Conservation (phyloP, 2,329 filamentous ascomycete species). For the Pseudocercospora fuligena region DNA sequence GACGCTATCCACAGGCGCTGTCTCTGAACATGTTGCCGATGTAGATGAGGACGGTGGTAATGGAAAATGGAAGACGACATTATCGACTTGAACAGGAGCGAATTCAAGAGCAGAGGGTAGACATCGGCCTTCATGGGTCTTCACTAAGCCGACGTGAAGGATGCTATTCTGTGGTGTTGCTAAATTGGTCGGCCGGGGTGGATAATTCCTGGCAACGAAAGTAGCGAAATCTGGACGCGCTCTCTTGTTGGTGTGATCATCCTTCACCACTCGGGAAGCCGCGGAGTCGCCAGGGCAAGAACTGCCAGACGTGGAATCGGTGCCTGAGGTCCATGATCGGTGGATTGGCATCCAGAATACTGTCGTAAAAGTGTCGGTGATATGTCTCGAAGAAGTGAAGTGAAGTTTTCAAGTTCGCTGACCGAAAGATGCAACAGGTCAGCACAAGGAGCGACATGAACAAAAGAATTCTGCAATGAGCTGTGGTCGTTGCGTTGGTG, state of each 20-base stretch:
- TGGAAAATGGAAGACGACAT: constrained; percentile 20
- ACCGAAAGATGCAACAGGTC: neutral
- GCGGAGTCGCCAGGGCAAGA: constrained; percentile 4
- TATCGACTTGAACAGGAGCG: constrained; percentile 19
- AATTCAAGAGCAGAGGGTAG: constrained; percentile 17
- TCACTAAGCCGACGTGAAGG: constrained; percentile 18
- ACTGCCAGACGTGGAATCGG: constrained; percentile 10
- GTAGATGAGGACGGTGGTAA: constrained; percentile 9
- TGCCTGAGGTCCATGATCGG: constrained; percentile 3
- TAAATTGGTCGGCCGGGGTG: constrained; percentile 10
- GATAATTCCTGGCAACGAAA: constrained; percentile 2
- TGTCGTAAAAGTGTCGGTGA: neutral
- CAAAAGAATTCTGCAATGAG: neutral
- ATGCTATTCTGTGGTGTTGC: constrained; percentile 5
- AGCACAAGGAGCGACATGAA: neutral
- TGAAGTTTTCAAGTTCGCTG: neutral
- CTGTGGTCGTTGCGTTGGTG: constrained; percentile 3
- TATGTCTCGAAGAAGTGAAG: neutral
- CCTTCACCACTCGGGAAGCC: constrained; percentile 8
- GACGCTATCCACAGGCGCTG: neutral
- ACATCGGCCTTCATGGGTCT: constrained; percentile 20
- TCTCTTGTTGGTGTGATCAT: constrained; percentile 9
- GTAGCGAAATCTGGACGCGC: constrained; percentile 4
- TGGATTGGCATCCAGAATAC: constrained; percentile 5
- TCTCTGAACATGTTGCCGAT: neutral